Base-by-base conservation (phyloP, 306 rosid species). In the Begonia fuchsioides region DNA sequence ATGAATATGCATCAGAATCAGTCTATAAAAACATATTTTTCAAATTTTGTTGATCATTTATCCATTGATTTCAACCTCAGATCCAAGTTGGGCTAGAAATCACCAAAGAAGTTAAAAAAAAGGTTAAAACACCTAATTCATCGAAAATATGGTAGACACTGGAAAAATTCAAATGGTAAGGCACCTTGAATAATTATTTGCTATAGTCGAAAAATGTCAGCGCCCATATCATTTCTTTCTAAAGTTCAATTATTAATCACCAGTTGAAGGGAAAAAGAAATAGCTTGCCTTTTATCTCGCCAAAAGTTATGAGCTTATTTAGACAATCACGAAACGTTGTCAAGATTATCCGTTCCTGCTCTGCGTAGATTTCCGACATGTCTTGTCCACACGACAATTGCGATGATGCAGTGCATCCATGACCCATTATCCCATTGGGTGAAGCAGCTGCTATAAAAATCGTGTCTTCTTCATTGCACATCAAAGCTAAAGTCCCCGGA, bases 401-500 rank as follows among this genome's bases (percentile, higher is more conserved):
- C 15, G 78, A 73, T 67, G 96, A 73, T 39, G 76, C 62, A 61
- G 74, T 71, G 62, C 79, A 67, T 53, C 72, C 79, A 52, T 69
- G 82, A 16, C 76, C 63, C 60, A 59, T 68, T 56, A 71, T 49
- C 54, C 82, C 71, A 60, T 61, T 62, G 38, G 96, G 83, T 43
- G 94, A 75, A 60, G 88, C 59, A 15, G 93, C 59, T 65, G 83
- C 61, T 93, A 82, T 71, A 75, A 86, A 86, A 72, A 88, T 72
- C 39, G 94, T 74, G 67, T 92, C 96, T 76, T 71, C 80, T 77
- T 92, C 99, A 17, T 92, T 87, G 32, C 99, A 92, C 99, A 92
- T 86, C 86, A 92, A 80, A 32, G 96, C 94, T 73, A 92, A 72
- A 45, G 99, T 92, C 64, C 90, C 96, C 6, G 96, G 99, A 73